Evolutionary conservation across 176 grass and related monocot species (phyloP).

Genomic region (Sorghum bicolor): DNA sequence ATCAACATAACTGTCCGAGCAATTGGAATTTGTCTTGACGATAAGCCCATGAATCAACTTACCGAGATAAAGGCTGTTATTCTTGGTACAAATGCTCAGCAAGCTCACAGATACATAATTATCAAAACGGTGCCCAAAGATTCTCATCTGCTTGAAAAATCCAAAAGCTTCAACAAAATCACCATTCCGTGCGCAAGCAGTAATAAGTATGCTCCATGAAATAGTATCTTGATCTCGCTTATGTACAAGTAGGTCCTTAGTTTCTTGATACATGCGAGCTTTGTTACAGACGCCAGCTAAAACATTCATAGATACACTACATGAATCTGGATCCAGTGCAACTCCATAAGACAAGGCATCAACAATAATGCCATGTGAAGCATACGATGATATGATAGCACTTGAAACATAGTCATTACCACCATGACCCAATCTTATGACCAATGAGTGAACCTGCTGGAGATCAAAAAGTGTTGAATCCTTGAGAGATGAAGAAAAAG

Average conservation of each 20-base stretch:
- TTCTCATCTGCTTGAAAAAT: constrained; percentile 58
- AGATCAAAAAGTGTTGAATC: constrained; percentile 39
- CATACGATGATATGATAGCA: constrained; percentile 69
- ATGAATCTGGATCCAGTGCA: constrained; percentile 28
- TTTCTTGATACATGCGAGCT: constrained; percentile 42
- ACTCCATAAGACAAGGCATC: constrained; percentile 43
- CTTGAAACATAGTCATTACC: constrained; percentile 56
- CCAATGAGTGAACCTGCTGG: constrained; percentile 58
- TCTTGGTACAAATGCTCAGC: constrained; percentile 66
- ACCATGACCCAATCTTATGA: constrained; percentile 62
- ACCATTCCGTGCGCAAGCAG: constrained; percentile 52
- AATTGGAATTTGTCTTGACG: constrained; percentile 53
- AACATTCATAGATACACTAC: constrained; percentile 43
- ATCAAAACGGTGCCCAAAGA: constrained; percentile 43
- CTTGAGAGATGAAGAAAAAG: constrained; percentile 65
- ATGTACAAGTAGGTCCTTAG: constrained; percentile 53
- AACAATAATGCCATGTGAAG: constrained; percentile 46
- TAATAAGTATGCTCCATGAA: constrained; percentile 80
- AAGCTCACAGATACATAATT: constrained; percentile 55
- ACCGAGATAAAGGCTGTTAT: constrained; percentile 61
- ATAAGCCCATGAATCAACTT: constrained; percentile 64
- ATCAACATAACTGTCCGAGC: constrained; percentile 48
- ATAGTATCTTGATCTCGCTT: constrained; percentile 40
- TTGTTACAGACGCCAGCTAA: constrained; percentile 65
- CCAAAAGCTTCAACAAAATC: constrained; percentile 54